A percentile compares a stretch with the other conserved stretches of the same genome.
phyloP scores from a whole-genome alignment of 768 basidiomycete genomes.

The Cytidiella melzeri region DNA sequence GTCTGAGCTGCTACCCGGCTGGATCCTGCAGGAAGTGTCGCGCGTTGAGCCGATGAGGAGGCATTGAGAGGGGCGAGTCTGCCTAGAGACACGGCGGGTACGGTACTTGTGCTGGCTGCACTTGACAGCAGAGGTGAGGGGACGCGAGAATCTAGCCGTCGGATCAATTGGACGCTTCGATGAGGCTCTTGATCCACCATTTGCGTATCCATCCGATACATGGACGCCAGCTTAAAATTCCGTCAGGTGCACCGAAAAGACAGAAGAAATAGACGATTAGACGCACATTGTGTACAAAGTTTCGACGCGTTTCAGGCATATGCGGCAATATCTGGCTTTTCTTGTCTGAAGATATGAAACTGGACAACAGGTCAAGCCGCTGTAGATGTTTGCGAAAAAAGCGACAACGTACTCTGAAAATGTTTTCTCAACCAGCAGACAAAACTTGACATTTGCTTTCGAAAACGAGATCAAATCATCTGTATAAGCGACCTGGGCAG shows the following conservation, averaged over 20 bases:
- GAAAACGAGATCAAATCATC: slow-evolving; percentile 62
- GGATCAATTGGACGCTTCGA: slow-evolving; percentile 75
- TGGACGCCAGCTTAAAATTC: slow-evolving; percentile 52
- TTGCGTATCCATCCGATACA: slow-evolving; percentile 79
- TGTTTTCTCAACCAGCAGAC: slow-evolving; percentile 68
- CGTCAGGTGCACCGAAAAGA: slow-evolving; percentile 2
- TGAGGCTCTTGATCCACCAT: slow-evolving; percentile 91
- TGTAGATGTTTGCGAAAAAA: slow-evolving; percentile 6
- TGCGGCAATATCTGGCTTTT: slow-evolving; percentile 69
- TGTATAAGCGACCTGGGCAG: slow-evolving; percentile 42
- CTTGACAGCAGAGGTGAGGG: slow-evolving; percentile 67
- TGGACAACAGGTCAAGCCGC: slow-evolving; percentile 19
- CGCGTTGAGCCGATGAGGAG: slow-evolving; percentile 9
- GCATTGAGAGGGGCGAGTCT: slow-evolving; percentile 53
- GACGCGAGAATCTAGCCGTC: slow-evolving; percentile 76
- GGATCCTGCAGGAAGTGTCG: slow-evolving; percentile 21
- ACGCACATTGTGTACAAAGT: slow-evolving; percentile 76
- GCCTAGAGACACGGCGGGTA: slow-evolving; percentile 37
- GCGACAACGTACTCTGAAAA: slow-evolving; percentile 62
- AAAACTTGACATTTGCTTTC: slow-evolving; percentile 57
- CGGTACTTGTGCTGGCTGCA: slow-evolving; percentile 23
- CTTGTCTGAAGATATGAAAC: slow-evolving; percentile 67
- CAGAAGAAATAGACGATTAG: not conserved
- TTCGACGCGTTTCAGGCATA: slow-evolving; percentile 74
- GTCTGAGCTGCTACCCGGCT: slow-evolving; percentile 9